Percentiles rank a stretch among this genome's conserved stretches.
Conservation (phyloP, 768 basidiomycete species). For the Lyophyllum shimeji region DNA sequence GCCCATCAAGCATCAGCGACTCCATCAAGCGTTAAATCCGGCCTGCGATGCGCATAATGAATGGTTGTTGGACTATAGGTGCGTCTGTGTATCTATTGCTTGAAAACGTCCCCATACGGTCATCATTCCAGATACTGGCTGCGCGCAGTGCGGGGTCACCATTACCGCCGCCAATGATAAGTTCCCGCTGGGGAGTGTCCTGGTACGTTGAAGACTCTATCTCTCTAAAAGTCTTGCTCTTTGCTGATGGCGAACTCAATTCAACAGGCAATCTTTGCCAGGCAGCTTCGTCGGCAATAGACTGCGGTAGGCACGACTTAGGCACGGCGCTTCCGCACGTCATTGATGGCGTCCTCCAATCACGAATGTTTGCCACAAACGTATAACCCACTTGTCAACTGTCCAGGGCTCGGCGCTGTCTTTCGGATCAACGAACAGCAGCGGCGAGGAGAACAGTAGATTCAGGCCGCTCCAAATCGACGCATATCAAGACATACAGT, state of each 20-base stretch:
- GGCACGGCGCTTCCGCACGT: not conserved
- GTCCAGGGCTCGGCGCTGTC: not conserved
- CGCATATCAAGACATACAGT: not conserved
- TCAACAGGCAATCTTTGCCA: not conserved
- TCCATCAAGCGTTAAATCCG: slow-evolving; percentile 8
- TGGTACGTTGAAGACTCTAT: no score
- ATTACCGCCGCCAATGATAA: not conserved
- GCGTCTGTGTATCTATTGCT: not conserved
- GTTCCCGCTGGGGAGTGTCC: not conserved
- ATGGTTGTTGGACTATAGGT: not conserved
- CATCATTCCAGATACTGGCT: not conserved
- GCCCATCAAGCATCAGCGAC: slow-evolving; percentile 12
- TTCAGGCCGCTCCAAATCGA: not conserved
- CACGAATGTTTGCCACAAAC: not conserved
- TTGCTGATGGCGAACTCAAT: not conserved
- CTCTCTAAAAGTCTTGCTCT: not conserved
- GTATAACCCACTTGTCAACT: not conserved
- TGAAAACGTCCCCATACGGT: not conserved
- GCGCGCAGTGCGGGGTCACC: not conserved
- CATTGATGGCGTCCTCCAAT: no score
- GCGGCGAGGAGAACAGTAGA: not conserved
- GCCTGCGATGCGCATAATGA: not conserved
- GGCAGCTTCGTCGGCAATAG: not conserved
- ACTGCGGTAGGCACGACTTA: not conserved
- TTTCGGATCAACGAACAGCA: not conserved